phyloP scores from a whole-genome alignment of 352 stramenopile species.

The Globisporangium radiosum region DNA sequence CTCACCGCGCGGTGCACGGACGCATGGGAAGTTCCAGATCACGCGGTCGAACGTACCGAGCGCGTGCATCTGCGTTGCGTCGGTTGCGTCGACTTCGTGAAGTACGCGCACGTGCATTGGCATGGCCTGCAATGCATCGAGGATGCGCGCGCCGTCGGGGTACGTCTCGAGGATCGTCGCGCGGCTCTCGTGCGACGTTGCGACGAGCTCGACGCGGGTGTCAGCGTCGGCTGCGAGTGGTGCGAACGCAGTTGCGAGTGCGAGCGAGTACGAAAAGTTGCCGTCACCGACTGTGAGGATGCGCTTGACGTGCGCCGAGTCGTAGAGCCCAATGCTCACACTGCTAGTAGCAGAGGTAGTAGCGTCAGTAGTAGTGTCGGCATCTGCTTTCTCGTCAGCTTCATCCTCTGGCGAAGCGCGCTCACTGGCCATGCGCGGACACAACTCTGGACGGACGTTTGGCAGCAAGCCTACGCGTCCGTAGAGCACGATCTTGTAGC shows the following conservation, averaged over 20 bases:
- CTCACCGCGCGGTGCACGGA: slow-evolving; percentile 81
- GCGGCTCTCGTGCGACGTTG: slow-evolving; percentile 90
- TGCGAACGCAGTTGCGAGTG: slow-evolving; percentile 64
- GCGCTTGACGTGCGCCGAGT: slow-evolving; percentile 30
- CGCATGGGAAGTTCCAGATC: slow-evolving; percentile 96
- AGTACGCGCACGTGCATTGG: slow-evolving; percentile 47
- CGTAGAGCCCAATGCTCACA: slow-evolving; percentile 46
- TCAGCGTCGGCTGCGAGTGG: slow-evolving; percentile 1
- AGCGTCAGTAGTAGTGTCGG: not conserved
- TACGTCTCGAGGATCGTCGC: slow-evolving; percentile 88
- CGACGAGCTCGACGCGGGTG: slow-evolving; percentile 50
- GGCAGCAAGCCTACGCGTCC: slow-evolving; percentile 41
- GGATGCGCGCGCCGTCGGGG: slow-evolving; percentile 77
- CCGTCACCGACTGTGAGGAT: slow-evolving; percentile 93
- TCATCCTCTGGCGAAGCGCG: not conserved
- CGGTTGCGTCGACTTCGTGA: slow-evolving; percentile 91
- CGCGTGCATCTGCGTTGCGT: slow-evolving; percentile 62
- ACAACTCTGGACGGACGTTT: slow-evolving; percentile 76
- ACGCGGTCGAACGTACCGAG: slow-evolving; percentile 86
- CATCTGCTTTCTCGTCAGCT: not conserved
- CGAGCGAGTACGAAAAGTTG: slow-evolving; percentile 95
- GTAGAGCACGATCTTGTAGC: slow-evolving; percentile 84
- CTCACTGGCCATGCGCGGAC: slow-evolving; percentile 34
- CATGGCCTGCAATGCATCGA: slow-evolving; percentile 59
- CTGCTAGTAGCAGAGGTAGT: not conserved